These are phyloP conservation scores for Coccomyxa subellipsoidea DNA, from an alignment of 163 green algal species.

Conservation along the genomic window DNA sequence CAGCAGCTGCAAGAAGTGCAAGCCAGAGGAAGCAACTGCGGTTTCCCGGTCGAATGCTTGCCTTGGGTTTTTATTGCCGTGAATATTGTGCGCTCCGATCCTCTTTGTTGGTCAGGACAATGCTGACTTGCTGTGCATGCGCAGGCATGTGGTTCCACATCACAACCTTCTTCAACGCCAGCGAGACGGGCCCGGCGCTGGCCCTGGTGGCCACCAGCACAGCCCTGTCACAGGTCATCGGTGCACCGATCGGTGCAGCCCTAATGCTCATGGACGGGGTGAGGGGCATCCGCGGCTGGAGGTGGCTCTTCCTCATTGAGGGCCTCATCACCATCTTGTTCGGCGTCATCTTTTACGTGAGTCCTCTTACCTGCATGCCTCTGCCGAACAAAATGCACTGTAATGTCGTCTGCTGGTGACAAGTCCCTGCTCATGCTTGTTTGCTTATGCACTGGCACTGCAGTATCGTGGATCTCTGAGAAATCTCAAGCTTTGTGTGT, in stretches of 20 bases:
- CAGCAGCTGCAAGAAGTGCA: no score
- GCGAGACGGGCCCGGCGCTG: not conserved
- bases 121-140: not conserved
- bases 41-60: no score
- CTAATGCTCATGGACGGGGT: constrained; percentile 1
- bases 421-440: no score
- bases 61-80: no score
- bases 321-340: not conserved
- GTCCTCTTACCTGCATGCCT: not conserved
- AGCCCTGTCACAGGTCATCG: constrained; percentile 6
- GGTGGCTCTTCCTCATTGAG: constrained; percentile 6
- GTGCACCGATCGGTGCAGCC: not conserved
- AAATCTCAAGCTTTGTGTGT: no score
- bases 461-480: no score
- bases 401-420: no score
- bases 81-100: no score
- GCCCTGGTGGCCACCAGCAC: not conserved
- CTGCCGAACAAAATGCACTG: no score
- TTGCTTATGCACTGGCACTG: no score
- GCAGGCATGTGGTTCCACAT: not conserved
- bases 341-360: not conserved
- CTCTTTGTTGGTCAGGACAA: no score
- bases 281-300: constrained; percentile 6
- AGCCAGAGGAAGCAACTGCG: no score
- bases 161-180: not conserved